phyloP scores from a whole-genome alignment of 192 early-diverging fungal species.

The Gaertneriomyces sp. region DNA sequence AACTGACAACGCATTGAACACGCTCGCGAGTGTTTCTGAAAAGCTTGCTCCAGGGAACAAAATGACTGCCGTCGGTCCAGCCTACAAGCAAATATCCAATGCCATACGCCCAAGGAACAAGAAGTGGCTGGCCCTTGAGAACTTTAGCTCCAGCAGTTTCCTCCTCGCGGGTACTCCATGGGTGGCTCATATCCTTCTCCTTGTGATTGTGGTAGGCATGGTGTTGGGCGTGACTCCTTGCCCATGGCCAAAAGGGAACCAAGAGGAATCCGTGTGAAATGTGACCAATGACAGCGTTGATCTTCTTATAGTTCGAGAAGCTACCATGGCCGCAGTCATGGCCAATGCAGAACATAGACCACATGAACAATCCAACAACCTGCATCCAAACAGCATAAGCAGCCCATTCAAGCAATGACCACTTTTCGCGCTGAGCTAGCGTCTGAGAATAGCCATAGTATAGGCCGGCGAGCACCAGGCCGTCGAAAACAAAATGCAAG shows the following conservation, averaged over 20 bases:
- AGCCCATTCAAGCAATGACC: constrained; percentile 9
- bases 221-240: constrained; percentile 40
- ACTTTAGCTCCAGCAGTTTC: constrained; percentile 28
- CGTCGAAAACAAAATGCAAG: constrained; percentile 31
- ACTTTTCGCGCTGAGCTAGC: constrained; percentile 8
- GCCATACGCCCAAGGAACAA: constrained; percentile 36
- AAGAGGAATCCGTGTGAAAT: constrained; percentile 41
- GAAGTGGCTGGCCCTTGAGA: constrained; percentile 35
- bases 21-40: constrained; percentile 30
- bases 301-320: constrained; percentile 31
- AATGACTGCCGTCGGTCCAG: constrained; percentile 37
- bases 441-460: constrained; percentile 21
- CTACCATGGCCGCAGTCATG: constrained; percentile 45
- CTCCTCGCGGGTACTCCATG: constrained; percentile 32
- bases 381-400: constrained; percentile 19
- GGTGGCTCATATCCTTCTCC: constrained; percentile 41
- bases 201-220: constrained; percentile 45
- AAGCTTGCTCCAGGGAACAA: constrained; percentile 31
- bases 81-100: constrained; percentile 35
- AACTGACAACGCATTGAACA: constrained; percentile 29
- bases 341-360: constrained; percentile 44
- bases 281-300: constrained; percentile 43
- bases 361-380: constrained; percentile 41
- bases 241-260: constrained; percentile 48
- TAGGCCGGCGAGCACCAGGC: constrained; percentile 31